phyloP scores from a whole-genome alignment of 2,329 filamentous ascomycete genomes.

The Coleophoma crateriformis region DNA sequence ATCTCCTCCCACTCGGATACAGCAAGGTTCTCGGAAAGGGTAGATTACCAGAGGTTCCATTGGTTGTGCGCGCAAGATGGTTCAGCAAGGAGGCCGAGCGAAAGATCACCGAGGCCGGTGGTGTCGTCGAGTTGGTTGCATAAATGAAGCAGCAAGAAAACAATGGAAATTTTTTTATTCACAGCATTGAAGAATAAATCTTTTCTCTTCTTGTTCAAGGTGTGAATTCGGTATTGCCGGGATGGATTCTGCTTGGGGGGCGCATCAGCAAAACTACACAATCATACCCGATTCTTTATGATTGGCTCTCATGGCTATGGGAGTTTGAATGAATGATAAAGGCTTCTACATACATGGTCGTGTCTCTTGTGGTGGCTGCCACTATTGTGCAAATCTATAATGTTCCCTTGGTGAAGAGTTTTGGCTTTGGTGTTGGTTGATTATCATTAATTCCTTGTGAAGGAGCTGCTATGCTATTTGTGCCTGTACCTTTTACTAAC shows the following conservation, averaged over 20 bases:
- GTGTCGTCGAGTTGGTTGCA: conserved; percentile 92
- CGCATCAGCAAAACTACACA: not conserved
- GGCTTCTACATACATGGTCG: conserved; percentile 4
- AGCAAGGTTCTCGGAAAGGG: conserved; percentile 99
- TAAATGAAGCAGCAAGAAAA: conserved; percentile 38
- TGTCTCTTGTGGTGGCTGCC: too few species aligned
- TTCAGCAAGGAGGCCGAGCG: conserved; percentile 94
- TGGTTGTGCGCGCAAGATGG: conserved; percentile 93
- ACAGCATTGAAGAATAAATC: too few species aligned
- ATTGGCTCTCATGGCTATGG: conserved; percentile 11
- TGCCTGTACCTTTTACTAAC: too few species aligned
- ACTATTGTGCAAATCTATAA: not conserved
- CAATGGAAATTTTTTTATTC: not conserved
- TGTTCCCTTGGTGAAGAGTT: too few species aligned
- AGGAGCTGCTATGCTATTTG: too few species aligned
- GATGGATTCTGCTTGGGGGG: conserved; percentile 1
- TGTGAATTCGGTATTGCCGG: not conserved
- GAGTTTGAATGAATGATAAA: conserved; percentile 12
- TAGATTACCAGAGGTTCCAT: conserved; percentile 83
- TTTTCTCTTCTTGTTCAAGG: not conserved
- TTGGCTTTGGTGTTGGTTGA: too few species aligned
- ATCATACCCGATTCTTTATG: not conserved
- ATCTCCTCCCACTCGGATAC: conserved; percentile 96
- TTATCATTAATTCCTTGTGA: too few species aligned
- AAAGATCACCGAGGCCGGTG: conserved; percentile 98